These are phyloP conservation scores for Syzygium aromaticum DNA, from an alignment of 345 rosid species.

Conservation along the genomic window DNA sequence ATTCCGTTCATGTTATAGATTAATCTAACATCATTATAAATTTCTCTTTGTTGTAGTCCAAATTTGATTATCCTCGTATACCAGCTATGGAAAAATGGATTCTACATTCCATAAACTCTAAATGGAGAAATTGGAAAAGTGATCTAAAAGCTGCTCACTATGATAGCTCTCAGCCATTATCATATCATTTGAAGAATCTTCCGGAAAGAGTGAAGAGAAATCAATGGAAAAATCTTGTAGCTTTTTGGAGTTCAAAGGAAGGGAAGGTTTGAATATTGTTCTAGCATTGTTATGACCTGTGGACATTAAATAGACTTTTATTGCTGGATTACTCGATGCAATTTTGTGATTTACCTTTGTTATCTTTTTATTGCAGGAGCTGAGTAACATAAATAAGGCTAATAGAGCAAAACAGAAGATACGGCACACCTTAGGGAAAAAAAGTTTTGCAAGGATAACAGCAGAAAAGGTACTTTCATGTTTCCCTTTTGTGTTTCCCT, in stretches of 20 bases:
- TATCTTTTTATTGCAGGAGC: not conserved
- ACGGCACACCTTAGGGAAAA: not conserved
- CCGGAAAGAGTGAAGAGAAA: not conserved
- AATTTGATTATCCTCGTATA: not conserved
- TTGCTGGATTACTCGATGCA: not conserved
- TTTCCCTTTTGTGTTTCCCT: not conserved
- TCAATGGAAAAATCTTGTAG: not conserved
- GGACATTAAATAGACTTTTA: not conserved
- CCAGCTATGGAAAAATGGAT: not conserved
- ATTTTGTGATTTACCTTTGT: not conserved
- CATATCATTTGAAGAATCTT: not conserved
- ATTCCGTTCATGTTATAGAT: not conserved
- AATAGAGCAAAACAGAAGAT: not conserved
- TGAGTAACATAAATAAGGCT: not conserved
- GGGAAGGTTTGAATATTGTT: not conserved
- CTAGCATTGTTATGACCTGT: not conserved
- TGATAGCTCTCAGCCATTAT: not conserved
- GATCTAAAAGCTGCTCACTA: not conserved
- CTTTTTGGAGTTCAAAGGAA: not conserved
- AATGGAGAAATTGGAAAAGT: slow-evolving; percentile 4
- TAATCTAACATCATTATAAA: not conserved
- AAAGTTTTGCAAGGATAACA: not conserved
- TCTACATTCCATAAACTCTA: not conserved
- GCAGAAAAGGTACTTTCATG: not conserved
- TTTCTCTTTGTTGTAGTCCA: not conserved